Conservation (phyloP, 2,329 filamentous ascomycete species). For the Apiospora sp. region DNA sequence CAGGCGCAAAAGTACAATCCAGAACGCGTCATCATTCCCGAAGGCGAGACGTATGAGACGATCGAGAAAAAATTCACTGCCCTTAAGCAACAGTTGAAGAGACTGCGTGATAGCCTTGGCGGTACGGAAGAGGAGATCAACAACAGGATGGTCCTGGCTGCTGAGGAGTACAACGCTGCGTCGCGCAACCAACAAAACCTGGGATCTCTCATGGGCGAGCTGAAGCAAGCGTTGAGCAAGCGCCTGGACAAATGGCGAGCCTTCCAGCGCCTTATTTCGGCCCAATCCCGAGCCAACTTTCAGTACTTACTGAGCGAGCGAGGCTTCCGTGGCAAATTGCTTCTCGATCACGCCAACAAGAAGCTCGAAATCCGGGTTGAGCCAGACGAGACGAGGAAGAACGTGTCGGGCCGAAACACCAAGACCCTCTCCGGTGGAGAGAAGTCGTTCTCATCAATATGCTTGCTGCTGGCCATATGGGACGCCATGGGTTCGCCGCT, state of each 20-base stretch:
- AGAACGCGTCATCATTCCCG: constrained; percentile 67
- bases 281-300: constrained; percentile 86
- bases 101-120: constrained; percentile 65
- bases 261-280: constrained; percentile 86
- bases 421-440: constrained; percentile 95
- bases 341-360: constrained; percentile 78
- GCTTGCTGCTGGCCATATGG: constrained; percentile 91
- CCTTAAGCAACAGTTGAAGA: constrained; percentile 65
- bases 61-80: constrained; percentile 62
- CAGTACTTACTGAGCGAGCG: constrained; percentile 88
- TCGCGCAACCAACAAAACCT: constrained; percentile 55
- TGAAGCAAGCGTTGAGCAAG: constrained; percentile 69
- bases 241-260: constrained; percentile 79
- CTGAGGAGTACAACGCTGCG: constrained; percentile 49
- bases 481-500: constrained; percentile 97
- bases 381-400: constrained; percentile 73
- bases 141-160: constrained; percentile 52
- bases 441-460: constrained; percentile 97
- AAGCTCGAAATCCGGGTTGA: constrained; percentile 80
- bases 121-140: constrained; percentile 72
- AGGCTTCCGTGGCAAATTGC: constrained; percentile 83
- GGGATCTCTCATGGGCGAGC: constrained; percentile 46
- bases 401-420: constrained; percentile 77
- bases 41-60: constrained; percentile 67
- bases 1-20: constrained; percentile 63